Base-by-base conservation (phyloP, 2,329 filamentous ascomycete species). In the Diaporthe longicolla region DNA sequence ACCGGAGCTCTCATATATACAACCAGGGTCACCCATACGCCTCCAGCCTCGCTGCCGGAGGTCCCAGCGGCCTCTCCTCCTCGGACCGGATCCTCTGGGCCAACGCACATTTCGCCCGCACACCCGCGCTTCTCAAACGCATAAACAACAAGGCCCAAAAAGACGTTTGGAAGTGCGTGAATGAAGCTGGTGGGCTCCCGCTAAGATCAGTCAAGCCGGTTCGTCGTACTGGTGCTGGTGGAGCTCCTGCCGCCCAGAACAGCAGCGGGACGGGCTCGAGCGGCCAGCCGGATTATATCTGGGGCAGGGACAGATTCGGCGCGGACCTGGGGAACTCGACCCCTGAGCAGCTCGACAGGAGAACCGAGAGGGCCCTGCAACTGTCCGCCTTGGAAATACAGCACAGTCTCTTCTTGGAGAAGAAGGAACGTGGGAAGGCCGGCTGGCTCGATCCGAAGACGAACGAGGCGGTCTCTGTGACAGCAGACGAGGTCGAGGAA, bases 91-190 rank as follows among this genome's bases (percentile, higher is more conserved):
- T 86, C 77, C 84, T 84, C 29, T 90, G 87, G 82, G 79, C 85
- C 50, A 85, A 87, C 80, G 79, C 84, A 24, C 83, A 85, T 76
- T 84, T 88, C 73, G 82, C 89, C 54, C 82, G 82, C 57, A 83
- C 84, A 50, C 82, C 82, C 78, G 57, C 79, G 83, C 45, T 83
- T 81, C 75, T 75, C 50, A 70, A 63, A 54, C 77, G 73, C 26
- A 78, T 81, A 43, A 79, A 80, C 1, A 83, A 84, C 80, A 89
- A 89, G 80, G 81, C 86, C 35, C 86, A 89, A 78, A 86, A 87
- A 78, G 89, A 91, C 77, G 86, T 89, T 79, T 91, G 89, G 89
- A 89, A 89, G 81, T 82, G 84, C 61, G 83, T 89, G 76, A 85
- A 85, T 79, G 89, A 90, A 76, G 84, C 87, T 63, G 85, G 82